A percentile compares a stretch with the other conserved stretches of the same genome.
phyloP scores from a whole-genome alignment of 75 land plant genomes.

The Picea glauca region DNA sequence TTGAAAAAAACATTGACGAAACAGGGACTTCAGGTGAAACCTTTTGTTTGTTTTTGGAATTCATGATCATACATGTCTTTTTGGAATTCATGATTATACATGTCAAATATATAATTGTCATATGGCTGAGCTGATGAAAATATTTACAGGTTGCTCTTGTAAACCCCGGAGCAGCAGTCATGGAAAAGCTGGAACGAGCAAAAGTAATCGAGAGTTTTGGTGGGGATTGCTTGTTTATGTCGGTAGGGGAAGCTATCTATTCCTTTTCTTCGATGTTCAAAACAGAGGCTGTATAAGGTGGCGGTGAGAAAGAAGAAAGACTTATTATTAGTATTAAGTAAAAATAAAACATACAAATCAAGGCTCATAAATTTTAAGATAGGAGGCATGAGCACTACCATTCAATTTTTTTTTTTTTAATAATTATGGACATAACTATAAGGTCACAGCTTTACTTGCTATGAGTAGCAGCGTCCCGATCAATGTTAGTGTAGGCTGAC shows the following conservation, averaged over 20 bases:
- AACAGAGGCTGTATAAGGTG: background rate
- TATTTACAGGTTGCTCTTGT: slow-evolving; percentile 36
- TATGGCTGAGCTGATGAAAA: slow-evolving; percentile 10
- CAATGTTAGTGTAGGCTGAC: no score
- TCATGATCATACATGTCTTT: background rate
- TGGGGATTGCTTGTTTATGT: slow-evolving; percentile 11
- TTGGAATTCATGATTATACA: background rate
- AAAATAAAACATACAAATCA: no score
- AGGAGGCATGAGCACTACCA: no score
- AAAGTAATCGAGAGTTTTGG: slow-evolving; percentile 22
- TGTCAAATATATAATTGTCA: background rate
- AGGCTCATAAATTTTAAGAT: no score
- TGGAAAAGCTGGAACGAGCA: slow-evolving; percentile 20
- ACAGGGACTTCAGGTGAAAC: slow-evolving; percentile 19
- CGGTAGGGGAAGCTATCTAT: slow-evolving; percentile 27
- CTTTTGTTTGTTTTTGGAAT: background rate
- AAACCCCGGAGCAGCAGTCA: slow-evolving; percentile 28
- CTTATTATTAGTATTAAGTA: no score
- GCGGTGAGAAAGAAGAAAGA: no score
- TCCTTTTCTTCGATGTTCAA: slow-evolving; percentile 1
- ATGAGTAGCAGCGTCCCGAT: no score
- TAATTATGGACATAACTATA: no score
- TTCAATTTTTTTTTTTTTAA: no score
- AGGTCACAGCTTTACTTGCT: no score
- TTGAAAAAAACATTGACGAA: slow-evolving; percentile 59